Percentiles rank a stretch among this genome's conserved stretches.
Conservation (phyloP, 2,329 filamentous ascomycete species). For the Sphaerostilbella broomeana region DNA sequence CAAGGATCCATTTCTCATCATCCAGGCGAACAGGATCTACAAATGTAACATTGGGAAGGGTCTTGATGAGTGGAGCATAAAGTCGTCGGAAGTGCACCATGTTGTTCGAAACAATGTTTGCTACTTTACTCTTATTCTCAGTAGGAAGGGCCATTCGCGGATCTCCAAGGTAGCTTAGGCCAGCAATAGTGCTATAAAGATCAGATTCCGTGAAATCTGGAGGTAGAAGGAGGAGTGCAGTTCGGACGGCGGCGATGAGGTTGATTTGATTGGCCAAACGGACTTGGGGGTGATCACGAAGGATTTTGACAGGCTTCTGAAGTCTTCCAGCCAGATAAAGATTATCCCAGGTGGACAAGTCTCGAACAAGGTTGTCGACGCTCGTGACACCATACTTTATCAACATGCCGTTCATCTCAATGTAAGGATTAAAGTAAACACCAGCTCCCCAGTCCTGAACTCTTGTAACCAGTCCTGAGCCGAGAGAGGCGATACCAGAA, state of each 20-base stretch:
- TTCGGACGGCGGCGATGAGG: conserved; percentile 82
- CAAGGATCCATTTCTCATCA: conserved; percentile 34
- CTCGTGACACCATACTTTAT: conserved; percentile 99
- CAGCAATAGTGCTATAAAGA: conserved; percentile 84
- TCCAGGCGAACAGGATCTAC: conserved; percentile 44
- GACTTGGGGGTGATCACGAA: conserved; percentile 86
- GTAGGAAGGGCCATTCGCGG: conserved; percentile 89
- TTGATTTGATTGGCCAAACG: conserved; percentile 95
- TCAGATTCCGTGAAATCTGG: conserved; percentile 78
- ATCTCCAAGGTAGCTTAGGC: conserved; percentile 90
- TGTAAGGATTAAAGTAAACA: conserved; percentile 95
- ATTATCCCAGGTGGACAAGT: conserved; percentile 87
- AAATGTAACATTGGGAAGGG: conserved; percentile 82
- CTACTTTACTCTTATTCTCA: conserved; percentile 86
- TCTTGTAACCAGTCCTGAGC: conserved; percentile 75
- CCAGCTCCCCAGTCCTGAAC: conserved; percentile 92
- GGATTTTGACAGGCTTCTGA: conserved; percentile 96
- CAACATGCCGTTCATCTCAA: conserved; percentile 88
- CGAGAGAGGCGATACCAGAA: conserved; percentile 73
- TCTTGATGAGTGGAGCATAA: conserved; percentile 83
- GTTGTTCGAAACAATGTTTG: conserved; percentile 90
- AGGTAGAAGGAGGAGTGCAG: conserved; percentile 79
- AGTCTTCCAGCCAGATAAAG: conserved; percentile 93
- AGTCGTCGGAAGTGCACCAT: conserved; percentile 85
- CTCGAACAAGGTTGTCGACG: conserved; percentile 77